Conservation (phyloP, 768 basidiomycete species). For the Pleurotus platypus region DNA sequence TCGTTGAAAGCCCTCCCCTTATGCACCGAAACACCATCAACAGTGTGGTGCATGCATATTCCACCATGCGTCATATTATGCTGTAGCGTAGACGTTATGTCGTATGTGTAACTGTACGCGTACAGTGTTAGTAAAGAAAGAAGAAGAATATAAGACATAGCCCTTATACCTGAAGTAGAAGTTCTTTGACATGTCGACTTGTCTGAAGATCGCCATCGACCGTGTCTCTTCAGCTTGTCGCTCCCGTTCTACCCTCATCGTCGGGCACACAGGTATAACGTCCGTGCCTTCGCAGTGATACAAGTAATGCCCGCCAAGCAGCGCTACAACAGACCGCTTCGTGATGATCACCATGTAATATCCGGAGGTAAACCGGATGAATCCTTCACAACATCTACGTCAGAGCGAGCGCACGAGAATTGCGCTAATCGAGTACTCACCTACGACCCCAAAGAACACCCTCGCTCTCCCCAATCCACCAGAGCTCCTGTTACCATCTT, state of each 20-base stretch:
- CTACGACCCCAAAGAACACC: slow-evolving; percentile 81
- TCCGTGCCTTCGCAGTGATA: slow-evolving; percentile 95
- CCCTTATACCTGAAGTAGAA: slow-evolving; percentile 87
- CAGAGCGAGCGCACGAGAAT: not conserved
- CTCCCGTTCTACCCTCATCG: slow-evolving; percentile 83
- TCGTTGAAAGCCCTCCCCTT: slow-evolving; percentile 65
- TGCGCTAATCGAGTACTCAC: slow-evolving; percentile 29
- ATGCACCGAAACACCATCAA: not conserved
- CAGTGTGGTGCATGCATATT: slow-evolving; percentile 35
- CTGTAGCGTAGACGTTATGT: slow-evolving; percentile 94
- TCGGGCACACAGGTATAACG: slow-evolving; percentile 70
- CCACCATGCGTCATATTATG: slow-evolving; percentile 70
- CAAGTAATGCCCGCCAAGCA: slow-evolving; percentile 93
- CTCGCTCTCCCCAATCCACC: slow-evolving; percentile 82
- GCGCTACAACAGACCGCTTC: slow-evolving; percentile 87
- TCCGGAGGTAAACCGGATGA: slow-evolving; percentile 90
- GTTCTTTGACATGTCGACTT: slow-evolving; percentile 98
- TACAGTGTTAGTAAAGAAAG: slow-evolving; percentile 5
- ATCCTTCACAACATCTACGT: slow-evolving; percentile 46
- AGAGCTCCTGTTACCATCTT: slow-evolving; percentile 86
- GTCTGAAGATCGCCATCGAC: slow-evolving; percentile 87
- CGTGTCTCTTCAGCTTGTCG: slow-evolving; percentile 87
- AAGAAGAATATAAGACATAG: not conserved
- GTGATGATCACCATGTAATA: slow-evolving; percentile 94
- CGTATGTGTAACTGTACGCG: slow-evolving; percentile 81